These are phyloP conservation scores for Neurospora sp. DNA, from an alignment of 495 filamentous ascomycete genomes.

Conservation along the genomic window DNA sequence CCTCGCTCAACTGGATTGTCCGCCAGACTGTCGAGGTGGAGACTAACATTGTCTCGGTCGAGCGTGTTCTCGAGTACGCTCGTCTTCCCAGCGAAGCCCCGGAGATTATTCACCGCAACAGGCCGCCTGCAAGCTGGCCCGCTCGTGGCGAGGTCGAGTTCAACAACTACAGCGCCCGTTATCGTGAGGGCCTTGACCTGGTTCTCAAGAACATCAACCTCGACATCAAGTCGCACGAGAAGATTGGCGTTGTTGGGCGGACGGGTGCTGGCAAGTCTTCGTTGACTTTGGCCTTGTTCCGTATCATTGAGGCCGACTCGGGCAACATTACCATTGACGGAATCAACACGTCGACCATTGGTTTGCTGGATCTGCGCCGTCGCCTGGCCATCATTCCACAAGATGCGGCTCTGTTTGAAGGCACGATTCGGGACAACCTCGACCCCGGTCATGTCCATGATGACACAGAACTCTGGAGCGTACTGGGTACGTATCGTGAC, in stretches of 20 bases:
- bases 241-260: conserved; percentile 94
- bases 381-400: conserved; percentile 97
- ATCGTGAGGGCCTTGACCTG: conserved; percentile 78
- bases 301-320: conserved; percentile 79
- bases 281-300: conserved; percentile 85
- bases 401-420: conserved; percentile 95
- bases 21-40: conserved; percentile 98
- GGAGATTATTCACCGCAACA: conserved; percentile 79
- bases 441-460: conserved; percentile 93
- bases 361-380: conserved; percentile 76
- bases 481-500: conserved; percentile 58
- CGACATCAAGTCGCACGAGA: conserved; percentile 89
- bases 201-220: conserved; percentile 89
- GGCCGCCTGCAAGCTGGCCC: conserved; percentile 88
- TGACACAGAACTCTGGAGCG: conserved; percentile 96
- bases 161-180: conserved; percentile 86
- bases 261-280: conserved; percentile 97
- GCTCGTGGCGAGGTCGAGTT: conserved; percentile 83
- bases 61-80: conserved; percentile 95
- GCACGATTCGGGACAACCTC: conserved; percentile 89
- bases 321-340: conserved; percentile 84
- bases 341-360: conserved; percentile 82
- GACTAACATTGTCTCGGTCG: conserved; percentile 98
- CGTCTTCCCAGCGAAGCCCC: conserved; percentile 88
- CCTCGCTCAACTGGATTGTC: conserved; percentile 99